Evolutionary conservation across 148 eudicot genomes (phyloP).

Genomic region (Silene conica): DNA sequence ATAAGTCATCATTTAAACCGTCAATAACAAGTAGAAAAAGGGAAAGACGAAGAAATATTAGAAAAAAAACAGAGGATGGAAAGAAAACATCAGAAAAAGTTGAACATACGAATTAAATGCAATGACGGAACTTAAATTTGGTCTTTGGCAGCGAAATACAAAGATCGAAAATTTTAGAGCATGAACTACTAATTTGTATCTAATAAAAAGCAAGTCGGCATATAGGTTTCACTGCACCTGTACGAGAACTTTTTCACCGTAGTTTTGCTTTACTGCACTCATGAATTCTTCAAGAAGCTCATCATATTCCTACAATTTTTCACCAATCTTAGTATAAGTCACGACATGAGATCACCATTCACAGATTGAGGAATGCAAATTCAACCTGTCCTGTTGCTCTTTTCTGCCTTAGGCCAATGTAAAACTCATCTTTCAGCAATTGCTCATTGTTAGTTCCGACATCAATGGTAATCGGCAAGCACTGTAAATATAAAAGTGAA

Average conservation of each 20-base stretch:
- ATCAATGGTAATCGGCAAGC: slow-evolving; percentile 88
- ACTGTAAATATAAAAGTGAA: slow-evolving; percentile 41
- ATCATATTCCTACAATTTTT: slow-evolving; percentile 64
- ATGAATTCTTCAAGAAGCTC: slow-evolving; percentile 81
- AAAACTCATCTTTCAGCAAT: slow-evolving; percentile 73
- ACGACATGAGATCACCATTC: background rate
- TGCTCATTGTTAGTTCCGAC: slow-evolving; percentile 88
- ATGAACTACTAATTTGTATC: too few species aligned
- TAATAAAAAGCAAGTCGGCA: background rate
- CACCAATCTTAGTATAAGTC: background rate
- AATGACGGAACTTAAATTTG: too few species aligned
- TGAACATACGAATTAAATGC: too few species aligned
- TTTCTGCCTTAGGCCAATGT: slow-evolving; percentile 79
- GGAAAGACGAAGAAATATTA: too few species aligned
- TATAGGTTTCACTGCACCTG: slow-evolving; percentile 42
- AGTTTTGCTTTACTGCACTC: slow-evolving; percentile 89
- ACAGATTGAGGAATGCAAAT: background rate
- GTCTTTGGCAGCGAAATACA: too few species aligned
- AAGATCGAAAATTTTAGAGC: too few species aligned
- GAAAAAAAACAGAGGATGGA: too few species aligned
- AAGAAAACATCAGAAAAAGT: too few species aligned
- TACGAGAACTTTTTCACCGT: slow-evolving; percentile 90
- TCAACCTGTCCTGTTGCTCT: slow-evolving; percentile 86
- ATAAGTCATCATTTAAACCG: too few species aligned
- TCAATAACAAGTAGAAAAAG: too few species aligned